A percentile compares a stretch with the other conserved stretches of the same genome.
These are phyloP conservation scores for Viola pubescens DNA, from an alignment of 441 rosid genomes.

Conservation along the genomic window DNA sequence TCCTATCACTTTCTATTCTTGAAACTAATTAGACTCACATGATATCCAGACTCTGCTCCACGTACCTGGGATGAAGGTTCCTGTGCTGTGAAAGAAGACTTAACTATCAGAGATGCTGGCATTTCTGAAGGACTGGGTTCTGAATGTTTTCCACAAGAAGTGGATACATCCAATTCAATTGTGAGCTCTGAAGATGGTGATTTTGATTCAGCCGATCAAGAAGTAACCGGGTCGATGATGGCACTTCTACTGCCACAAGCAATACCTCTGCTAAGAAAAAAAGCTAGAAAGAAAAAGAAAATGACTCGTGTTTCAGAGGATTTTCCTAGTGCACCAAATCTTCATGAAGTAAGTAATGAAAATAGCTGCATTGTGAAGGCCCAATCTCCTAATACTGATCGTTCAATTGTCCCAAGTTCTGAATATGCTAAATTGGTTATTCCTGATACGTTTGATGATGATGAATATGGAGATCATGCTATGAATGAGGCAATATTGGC, in stretches of 20 bases:
- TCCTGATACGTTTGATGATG: constrained; percentile 49
- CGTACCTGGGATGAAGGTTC: constrained; percentile 17
- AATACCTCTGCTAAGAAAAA: constrained; percentile 59
- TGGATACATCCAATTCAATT: constrained; percentile 31
- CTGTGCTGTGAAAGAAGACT: constrained; percentile 26
- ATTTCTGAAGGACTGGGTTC: constrained; percentile 30
- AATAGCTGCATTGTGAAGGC: constrained; percentile 21
- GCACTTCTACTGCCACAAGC: constrained; percentile 85
- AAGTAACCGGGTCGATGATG: constrained; percentile 65
- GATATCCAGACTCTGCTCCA: constrained; percentile 25
- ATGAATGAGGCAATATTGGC: constrained; percentile 17
- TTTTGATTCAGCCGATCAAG: constrained; percentile 51
- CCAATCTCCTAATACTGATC: constrained; percentile 27
- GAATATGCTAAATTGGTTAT: constrained; percentile 27
- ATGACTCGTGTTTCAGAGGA: constrained; percentile 18
- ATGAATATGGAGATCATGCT: constrained; percentile 20
- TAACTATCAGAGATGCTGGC: constrained; percentile 20
- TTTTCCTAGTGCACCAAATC: constrained; percentile 17
- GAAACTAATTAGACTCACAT: constrained; percentile 31
- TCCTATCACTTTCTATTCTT: constrained; percentile 11
- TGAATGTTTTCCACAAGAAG: constrained; percentile 35
- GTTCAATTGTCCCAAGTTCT: constrained; percentile 21
- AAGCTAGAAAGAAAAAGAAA: constrained; percentile 38
- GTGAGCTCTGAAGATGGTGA: constrained; percentile 37
- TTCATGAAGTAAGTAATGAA: constrained; percentile 22